Base-by-base conservation (phyloP, 1,284 basidiomycete species). In the Apiotrichum gamsii region DNA sequence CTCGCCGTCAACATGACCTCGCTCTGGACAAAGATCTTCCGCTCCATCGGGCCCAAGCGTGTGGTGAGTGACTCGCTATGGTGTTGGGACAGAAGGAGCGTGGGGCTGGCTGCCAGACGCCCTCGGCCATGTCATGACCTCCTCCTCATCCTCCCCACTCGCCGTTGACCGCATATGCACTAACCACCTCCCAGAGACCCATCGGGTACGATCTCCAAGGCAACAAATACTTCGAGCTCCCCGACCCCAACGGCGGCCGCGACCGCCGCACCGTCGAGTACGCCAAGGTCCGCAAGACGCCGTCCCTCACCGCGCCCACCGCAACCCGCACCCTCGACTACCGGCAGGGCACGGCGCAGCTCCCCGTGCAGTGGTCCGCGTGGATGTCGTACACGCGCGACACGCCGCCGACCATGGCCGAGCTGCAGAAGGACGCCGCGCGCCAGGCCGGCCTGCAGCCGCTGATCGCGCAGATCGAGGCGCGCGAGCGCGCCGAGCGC, bases 341-440 rank as follows among this genome's bases (percentile, higher is more conserved):
- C 42, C 52, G 59, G 11, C 33, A 40, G 2, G 62, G 61, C 14
- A 54, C 53, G n/a, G 51, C 58, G 29, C 52, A 62, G 43, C 49
- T 66, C 19, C 64, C 64, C 19, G 64, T 63, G 4, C 64, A 66
- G 52, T 66, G 64, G 64, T 56, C 57, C 21, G 49, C 62, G 33
- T 66, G 64, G 61, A 46, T 50, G 59, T 40, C 33, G 32, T 62
- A 62, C 39, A 71, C 69, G 20, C 64, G 69, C 15, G 19, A 54
- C 3, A 34, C 54, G n/a, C 63, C 67, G 9, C 67, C 69, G 4
- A 51, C 56, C 0, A 21, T 65, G 10, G 36, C 41, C 16, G 69
- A 71, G 45, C 58, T 71, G 13, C 47, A 59, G 40, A n/a, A 15
- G 1, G 69, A 71, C 43, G 45, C 41, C 5, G 25, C 28, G 10